Evolutionary conservation across 306 rosid species (phyloP), one percentile per base, ranked within the genome.

Genomic region (Purshia tridentata): DNA sequence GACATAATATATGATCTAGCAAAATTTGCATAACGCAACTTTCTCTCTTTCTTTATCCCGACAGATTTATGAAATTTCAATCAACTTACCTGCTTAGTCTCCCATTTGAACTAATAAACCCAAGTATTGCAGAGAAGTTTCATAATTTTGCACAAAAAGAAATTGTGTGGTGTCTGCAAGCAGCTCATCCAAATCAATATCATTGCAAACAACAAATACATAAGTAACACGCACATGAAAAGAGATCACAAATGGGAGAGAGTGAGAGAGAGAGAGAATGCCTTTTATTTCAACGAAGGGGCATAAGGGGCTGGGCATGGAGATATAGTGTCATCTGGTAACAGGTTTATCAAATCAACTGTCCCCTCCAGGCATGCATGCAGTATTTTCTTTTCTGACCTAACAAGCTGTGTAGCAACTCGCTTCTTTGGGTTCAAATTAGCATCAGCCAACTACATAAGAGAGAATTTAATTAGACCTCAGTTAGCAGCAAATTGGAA

Each of bases 221-320:
- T 10, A 61, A 56, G 15, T 66, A 45, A 29, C 53, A 42, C 37
- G 50, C 41, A 12, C 15, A 4, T 42, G 45, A 6, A 4, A 51
- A 16, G 6, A 45, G 6, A 12, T 20, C 39, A 35, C 18, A 54
- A 16, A 40, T 39, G 22, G 20, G 37, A 40, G 52, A 45, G 46
- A 44, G 9, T 2, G 9, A 64, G 39, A 35, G 55, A 19, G 65
- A 67, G 72, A 71, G 14, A 44, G 39, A 57, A n/a, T 45, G 79
- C 92, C 90, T 84, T 80, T 83, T 82, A 91, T 85, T 83, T 89
- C 80, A 91, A 83, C 10, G 59, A 82, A 55, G 99, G 99, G 72
- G 93, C 89, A 74, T 88, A 85, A 57, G 92, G 96, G 58, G 97
- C 88, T 16, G 97, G 97, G 87, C 97, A 94, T 42, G 97, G 95